phyloP scores from a whole-genome alignment of 805 yeast species.

The Yarrowia sp. region DNA sequence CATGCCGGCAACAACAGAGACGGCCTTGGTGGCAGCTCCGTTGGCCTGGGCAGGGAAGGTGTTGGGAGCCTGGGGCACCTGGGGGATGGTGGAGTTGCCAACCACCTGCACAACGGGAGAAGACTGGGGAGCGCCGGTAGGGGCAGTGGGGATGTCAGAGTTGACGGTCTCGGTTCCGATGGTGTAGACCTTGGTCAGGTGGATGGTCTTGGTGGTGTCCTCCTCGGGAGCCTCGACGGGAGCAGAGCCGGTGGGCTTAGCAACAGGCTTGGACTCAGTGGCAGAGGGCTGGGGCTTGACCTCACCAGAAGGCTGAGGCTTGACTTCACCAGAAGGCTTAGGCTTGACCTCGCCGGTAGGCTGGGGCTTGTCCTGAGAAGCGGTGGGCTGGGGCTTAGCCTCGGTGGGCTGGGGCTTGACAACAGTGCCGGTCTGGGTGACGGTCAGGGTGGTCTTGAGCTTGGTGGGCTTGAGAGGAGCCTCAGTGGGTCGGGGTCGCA shows the following conservation, averaged over 20 bases:
- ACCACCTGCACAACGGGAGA: conserved; percentile 10
- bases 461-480: conserved; percentile 25
- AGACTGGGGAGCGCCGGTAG: conserved; percentile 12
- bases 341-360: neutral
- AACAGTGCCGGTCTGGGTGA: conserved; percentile 8
- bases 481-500: conserved; percentile 15
- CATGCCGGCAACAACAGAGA: conserved; percentile 6
- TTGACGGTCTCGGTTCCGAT: conserved; percentile 22
- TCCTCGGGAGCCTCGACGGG: conserved; percentile 7
- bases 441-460: conserved; percentile 11
- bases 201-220: conserved; percentile 1
- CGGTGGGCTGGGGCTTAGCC: neutral
- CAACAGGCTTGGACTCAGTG: conserved; percentile 4
- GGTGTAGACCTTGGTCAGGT: conserved; percentile 16
- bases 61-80: conserved; percentile 31
- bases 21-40: conserved; percentile 32
- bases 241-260: conserved; percentile 6
- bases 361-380: neutral
- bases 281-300: neutral
- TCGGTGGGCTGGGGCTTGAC: neutral
- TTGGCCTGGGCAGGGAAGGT: conserved; percentile 30
- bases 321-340: neutral
- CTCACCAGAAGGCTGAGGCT: conserved; percentile 1
- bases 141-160: conserved; percentile 8
- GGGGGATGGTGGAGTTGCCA: conserved; percentile 4